Conservation (phyloP, 225 moss, liverwort and hornwort species). For the Bryoerythrophyllum caledonicum region DNA sequence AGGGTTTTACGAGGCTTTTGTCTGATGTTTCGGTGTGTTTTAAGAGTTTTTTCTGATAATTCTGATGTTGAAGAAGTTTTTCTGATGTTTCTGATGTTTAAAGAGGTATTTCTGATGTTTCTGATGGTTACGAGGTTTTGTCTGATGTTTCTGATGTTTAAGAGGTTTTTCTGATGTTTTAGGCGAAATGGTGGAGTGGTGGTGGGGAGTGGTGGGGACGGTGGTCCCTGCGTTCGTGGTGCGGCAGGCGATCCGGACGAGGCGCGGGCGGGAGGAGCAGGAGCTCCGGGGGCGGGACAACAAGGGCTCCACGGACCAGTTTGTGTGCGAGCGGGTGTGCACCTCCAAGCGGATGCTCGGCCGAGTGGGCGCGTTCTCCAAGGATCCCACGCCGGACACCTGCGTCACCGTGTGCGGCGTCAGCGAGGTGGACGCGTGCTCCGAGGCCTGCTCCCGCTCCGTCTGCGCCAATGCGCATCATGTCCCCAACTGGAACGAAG, state of each 20-base stretch:
- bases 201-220: constrained; percentile 97
- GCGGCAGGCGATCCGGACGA: constrained; percentile 77
- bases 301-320: constrained; percentile 75
- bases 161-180: neutral
- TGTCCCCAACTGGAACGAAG: constrained; percentile 97
- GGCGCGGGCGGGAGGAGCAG: constrained; percentile 78
- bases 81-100: too few relatives aligned
- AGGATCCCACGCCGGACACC: constrained; percentile 89
- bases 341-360: constrained; percentile 93
- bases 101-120: too few relatives aligned
- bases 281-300: constrained; percentile 71
- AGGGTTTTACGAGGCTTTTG: too few relatives aligned
- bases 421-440: constrained; percentile 93
- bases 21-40: too few relatives aligned
- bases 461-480: constrained; percentile 95
- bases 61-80: too few relatives aligned
- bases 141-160: neutral
- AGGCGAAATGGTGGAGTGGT: constrained; percentile 91
- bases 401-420: constrained; percentile 97
- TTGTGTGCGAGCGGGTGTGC: constrained; percentile 93
- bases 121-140: too few relatives aligned
- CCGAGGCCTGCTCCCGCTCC: constrained; percentile 83
- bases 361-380: constrained; percentile 92
- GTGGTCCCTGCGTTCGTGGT: constrained; percentile 90
- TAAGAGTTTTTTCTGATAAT: too few relatives aligned